Evolutionary conservation across 371 early-diverging fungal species (phyloP).

Genomic region (Blastocladiella emersonii): DNA sequence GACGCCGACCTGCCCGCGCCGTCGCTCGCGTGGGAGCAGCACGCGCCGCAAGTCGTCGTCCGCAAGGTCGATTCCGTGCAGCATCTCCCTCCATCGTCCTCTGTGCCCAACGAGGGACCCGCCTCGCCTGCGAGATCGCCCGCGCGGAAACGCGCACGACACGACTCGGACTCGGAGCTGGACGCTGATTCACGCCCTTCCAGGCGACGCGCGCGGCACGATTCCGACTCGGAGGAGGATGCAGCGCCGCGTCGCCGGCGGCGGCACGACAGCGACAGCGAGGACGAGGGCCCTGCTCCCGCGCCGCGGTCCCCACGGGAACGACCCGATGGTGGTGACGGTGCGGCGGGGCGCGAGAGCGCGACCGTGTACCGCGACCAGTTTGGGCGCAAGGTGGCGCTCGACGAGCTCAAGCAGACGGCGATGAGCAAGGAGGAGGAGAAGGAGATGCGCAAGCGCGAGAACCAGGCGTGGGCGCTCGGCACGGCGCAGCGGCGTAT

Average conservation of each 20-base stretch:
- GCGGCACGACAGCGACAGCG: too few species aligned
- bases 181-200: not conserved
- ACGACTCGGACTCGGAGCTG: conserved; percentile 1
- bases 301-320: not conserved
- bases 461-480: not conserved
- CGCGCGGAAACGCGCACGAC: not conserved
- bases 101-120: too few species aligned
- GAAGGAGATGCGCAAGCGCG: not conserved
- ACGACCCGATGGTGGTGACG: not conserved
- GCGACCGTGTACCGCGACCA: conserved; percentile 2
- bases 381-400: not conserved
- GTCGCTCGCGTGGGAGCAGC: too few species aligned
- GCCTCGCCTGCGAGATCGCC: too few species aligned
- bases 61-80: too few species aligned
- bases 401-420: not conserved
- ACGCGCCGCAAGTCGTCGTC: too few species aligned
- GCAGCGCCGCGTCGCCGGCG: too few species aligned
- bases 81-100: too few species aligned
- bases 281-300: not conserved
- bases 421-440: not conserved
- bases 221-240: not conserved
- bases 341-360: not conserved
- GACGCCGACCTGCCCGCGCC: not conserved
- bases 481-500: not conserved
- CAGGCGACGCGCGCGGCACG: not conserved